These are phyloP conservation scores for Aquanectria penicillioides DNA, from an alignment of 2,329 filamentous ascomycete species.

Conservation along the genomic window DNA sequence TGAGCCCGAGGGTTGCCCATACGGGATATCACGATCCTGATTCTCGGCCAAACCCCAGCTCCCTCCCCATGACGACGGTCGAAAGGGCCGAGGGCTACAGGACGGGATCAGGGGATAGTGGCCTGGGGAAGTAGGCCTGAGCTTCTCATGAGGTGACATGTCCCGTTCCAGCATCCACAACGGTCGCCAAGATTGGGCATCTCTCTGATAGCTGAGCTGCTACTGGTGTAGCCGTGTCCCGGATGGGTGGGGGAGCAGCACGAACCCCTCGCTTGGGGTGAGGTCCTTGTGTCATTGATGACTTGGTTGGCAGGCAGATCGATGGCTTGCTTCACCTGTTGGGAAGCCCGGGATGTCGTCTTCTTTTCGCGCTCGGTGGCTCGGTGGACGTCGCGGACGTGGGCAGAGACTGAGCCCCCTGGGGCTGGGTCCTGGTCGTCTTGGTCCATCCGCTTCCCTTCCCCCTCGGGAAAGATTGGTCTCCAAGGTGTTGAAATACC, in stretches of 20 bases:
- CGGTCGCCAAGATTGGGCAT: slow-evolving; percentile 15
- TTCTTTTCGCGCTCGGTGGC: slow-evolving; percentile 22
- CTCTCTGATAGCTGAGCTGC: slow-evolving; percentile 6
- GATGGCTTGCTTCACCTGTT: slow-evolving; percentile 16
- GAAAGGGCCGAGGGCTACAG: slow-evolving; percentile 18
- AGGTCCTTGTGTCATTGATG: not conserved
- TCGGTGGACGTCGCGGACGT: slow-evolving; percentile 16
- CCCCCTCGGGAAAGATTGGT: slow-evolving; percentile 18
- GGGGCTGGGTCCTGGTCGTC: slow-evolving; percentile 15
- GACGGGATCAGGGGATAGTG: slow-evolving; percentile 26
- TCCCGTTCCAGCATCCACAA: slow-evolving; percentile 14
- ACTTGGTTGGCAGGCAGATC: slow-evolving; percentile 7
- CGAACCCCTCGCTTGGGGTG: slow-evolving; percentile 21
- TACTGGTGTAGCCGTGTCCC: slow-evolving; percentile 15
- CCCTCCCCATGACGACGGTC: slow-evolving; percentile 18
- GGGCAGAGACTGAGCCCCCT: slow-evolving; percentile 26
- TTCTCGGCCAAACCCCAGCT: slow-evolving; percentile 3
- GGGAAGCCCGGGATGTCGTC: slow-evolving; percentile 15
- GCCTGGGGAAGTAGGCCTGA: slow-evolving; percentile 24
- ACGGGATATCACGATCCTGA: not conserved
- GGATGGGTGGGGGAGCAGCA: slow-evolving; percentile 16
- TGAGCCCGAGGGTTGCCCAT: not conserved
- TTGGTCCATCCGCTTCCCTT: slow-evolving; percentile 23
- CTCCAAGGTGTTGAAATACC: slow-evolving; percentile 26
- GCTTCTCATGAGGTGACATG: slow-evolving; percentile 30